Evolutionary conservation across 129 eudicot species (phyloP).

Genomic region (Pulicaria dysenterica): DNA sequence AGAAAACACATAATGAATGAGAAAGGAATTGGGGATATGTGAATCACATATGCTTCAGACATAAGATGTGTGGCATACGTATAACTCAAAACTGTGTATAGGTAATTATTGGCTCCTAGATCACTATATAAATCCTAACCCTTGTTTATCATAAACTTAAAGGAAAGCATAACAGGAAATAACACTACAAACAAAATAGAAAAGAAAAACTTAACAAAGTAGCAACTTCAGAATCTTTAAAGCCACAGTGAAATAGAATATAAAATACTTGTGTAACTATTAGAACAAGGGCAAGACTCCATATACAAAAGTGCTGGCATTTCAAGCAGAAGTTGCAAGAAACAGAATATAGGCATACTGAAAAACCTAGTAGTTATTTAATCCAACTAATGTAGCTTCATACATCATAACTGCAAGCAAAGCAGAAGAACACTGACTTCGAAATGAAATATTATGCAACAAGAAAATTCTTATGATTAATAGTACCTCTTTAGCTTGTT

Average conservation of each 20-base stretch:
- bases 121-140: not conserved
- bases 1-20: too few species aligned
- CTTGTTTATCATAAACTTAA: not conserved
- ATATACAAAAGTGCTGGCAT: not conserved
- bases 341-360: not conserved
- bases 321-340: not conserved
- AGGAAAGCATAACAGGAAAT: not conserved
- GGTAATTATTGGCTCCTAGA: too few species aligned
- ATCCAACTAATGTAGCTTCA: not conserved
- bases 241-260: not conserved
- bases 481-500: slow-evolving; percentile 93
- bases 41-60: too few species aligned
- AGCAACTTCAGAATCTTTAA: not conserved
- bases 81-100: too few species aligned
- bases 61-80: too few species aligned
- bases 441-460: slow-evolving; percentile 3
- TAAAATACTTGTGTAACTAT: not conserved
- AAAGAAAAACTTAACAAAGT: not conserved
- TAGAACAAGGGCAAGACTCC: not conserved
- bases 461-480: slow-evolving; percentile 2
- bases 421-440: not conserved
- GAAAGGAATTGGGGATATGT: too few species aligned
- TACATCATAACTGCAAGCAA: not conserved
- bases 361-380: not conserved
- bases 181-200: not conserved